Conservation (phyloP, 2,329 filamentous ascomycete species). For the Penicillium hordei region DNA sequence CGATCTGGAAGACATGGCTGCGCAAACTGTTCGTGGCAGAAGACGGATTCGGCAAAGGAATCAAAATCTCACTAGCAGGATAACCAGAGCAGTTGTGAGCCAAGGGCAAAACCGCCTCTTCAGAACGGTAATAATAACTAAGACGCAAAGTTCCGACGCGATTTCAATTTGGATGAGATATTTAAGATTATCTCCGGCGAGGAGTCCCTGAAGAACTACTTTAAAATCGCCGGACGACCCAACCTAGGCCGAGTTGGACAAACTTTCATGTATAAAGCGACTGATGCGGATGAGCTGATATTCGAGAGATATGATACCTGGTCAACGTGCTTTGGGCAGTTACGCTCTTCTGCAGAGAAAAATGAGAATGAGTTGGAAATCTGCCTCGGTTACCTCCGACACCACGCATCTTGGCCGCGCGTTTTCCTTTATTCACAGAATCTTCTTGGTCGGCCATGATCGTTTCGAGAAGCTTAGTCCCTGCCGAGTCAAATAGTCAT, state of each 20-base stretch:
- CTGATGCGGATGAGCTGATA: not conserved
- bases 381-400: not conserved
- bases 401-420: not conserved
- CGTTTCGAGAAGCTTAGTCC: not conserved
- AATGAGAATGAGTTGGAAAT: not conserved
- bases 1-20: not conserved
- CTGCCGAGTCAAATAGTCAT: not conserved
- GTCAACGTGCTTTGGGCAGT: not conserved
- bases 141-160: not conserved
- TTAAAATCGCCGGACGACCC: not conserved
- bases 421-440: not conserved
- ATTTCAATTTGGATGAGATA: not conserved
- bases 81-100: not conserved
- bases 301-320: not conserved
- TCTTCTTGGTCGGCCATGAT: not conserved
- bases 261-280: not conserved
- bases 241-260: not conserved
- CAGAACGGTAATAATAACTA: not conserved
- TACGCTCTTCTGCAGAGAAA: not conserved
- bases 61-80: not conserved
- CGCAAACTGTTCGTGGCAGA: not conserved
- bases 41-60: not conserved
- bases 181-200: not conserved
- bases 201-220: not conserved
- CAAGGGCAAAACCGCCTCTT: too few species aligned